A percentile compares a stretch with the other conserved stretches of the same genome.
Evolutionary conservation across 345 rosid species (phyloP).

Genomic region (Noccaea bulbosa): DNA sequence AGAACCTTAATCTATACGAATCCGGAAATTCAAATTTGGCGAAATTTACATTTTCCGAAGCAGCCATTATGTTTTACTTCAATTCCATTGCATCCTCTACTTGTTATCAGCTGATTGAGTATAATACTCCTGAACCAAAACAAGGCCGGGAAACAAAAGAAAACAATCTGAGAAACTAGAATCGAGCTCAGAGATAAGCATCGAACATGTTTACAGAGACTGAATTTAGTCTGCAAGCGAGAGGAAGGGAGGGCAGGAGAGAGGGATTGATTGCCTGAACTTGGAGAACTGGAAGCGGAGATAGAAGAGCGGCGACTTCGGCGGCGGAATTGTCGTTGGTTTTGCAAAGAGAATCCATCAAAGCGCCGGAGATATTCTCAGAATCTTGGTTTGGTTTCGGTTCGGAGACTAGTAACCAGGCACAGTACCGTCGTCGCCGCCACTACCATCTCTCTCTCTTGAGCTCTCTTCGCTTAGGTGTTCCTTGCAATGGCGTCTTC

Average conservation of each 20-base stretch:
- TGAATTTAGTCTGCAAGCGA: not conserved
- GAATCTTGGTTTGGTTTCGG: not conserved
- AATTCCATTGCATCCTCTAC: slow-evolving; percentile 54
- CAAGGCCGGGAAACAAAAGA: slow-evolving; percentile 41
- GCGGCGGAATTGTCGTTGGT: slow-evolving; percentile 49
- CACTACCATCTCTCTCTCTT: slow-evolving; percentile 2
- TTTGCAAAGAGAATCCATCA: slow-evolving; percentile 55
- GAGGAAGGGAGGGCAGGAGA: not conserved
- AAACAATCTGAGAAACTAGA: not conserved
- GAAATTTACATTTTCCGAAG: slow-evolving; percentile 66
- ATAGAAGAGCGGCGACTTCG: slow-evolving; percentile 69
- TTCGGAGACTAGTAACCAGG: not conserved
- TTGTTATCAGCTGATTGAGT: slow-evolving; percentile 54
- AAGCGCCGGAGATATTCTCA: not conserved
- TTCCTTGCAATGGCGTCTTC: slow-evolving; percentile 31
- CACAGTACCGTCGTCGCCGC: slow-evolving; percentile 5
- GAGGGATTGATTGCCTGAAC: slow-evolving; percentile 59
- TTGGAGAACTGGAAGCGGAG: slow-evolving; percentile 56
- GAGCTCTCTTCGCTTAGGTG: not conserved
- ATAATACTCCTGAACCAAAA: slow-evolving; percentile 63
- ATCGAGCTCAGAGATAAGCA: not conserved
- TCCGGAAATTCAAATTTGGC: no score
- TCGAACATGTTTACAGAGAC: not conserved
- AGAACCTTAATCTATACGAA: not conserved
- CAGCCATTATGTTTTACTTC: slow-evolving; percentile 53